Conservation (phyloP, 768 basidiomycete species). For the Kwoniella pini region DNA sequence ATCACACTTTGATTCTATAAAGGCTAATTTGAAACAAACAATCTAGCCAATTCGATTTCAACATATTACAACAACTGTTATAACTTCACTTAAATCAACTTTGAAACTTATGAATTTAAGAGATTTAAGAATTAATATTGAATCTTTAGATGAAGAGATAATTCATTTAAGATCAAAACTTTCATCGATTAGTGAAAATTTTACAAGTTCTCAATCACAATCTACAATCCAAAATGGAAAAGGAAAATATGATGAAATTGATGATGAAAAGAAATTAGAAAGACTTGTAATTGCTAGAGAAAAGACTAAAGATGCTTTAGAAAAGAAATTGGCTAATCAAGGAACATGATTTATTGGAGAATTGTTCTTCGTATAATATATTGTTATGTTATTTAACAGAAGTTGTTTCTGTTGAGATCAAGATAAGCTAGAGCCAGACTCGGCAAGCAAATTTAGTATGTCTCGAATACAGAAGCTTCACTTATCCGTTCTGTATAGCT, state of each 20-base stretch:
- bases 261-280: constrained; percentile 35
- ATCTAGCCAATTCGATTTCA: constrained; percentile 46
- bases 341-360: no score
- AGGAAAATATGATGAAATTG: constrained; percentile 36
- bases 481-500: no score
- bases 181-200: background rate
- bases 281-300: constrained; percentile 40
- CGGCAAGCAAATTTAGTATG: no score
- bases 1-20: background rate
- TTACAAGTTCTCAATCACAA: background rate
- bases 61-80: constrained; percentile 42
- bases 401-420: no score
- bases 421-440: no score
- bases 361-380: no score
- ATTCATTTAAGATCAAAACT: constrained; percentile 24
- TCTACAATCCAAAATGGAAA: background rate
- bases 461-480: no score
- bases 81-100: constrained; percentile 30
- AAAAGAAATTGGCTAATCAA: constrained; percentile 8
- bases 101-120: constrained; percentile 25
- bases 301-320: constrained; percentile 34
- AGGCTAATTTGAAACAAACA: background rate
- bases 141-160: constrained; percentile 42
- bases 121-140: constrained; percentile 30
- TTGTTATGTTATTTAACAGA: no score